Percentiles rank a stretch among this genome's conserved stretches.
Conservation (phyloP, 768 basidiomycete species). For the Boletus edulis region DNA sequence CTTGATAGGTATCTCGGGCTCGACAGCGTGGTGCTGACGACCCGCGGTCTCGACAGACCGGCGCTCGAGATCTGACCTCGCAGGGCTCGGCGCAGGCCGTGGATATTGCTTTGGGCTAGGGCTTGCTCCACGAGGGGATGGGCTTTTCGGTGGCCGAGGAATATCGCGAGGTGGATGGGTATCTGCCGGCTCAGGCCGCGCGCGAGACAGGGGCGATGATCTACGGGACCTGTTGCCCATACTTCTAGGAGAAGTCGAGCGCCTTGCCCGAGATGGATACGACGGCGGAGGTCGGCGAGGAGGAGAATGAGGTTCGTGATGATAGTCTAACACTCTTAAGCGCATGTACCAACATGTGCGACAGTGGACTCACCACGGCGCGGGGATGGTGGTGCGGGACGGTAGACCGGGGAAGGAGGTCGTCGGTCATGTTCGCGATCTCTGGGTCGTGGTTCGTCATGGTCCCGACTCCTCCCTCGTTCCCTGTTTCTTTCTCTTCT, state of each 20-base stretch:
- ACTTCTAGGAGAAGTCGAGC: slow-evolving; percentile 22
- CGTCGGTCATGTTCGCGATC: slow-evolving; percentile 24
- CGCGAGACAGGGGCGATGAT: slow-evolving; percentile 18
- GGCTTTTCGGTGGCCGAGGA: slow-evolving; percentile 12
- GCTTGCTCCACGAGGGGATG: slow-evolving; percentile 12
- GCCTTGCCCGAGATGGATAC: slow-evolving; percentile 19
- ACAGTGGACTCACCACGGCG: slow-evolving; percentile 23
- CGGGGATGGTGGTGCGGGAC: slow-evolving; percentile 20
- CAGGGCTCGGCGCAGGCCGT: slow-evolving; percentile 11
- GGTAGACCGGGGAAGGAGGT: slow-evolving; percentile 15
- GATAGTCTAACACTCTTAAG: slow-evolving; percentile 14
- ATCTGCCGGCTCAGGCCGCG: slow-evolving; percentile 13
- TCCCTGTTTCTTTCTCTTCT: slow-evolving; percentile 22
- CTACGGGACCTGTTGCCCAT: slow-evolving; percentile 20
- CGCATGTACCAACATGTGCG: not conserved
- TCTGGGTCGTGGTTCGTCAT: slow-evolving; percentile 16
- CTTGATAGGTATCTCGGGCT: not conserved
- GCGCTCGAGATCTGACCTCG: slow-evolving; percentile 2
- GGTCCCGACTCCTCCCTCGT: slow-evolving; percentile 22
- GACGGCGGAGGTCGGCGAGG: slow-evolving; percentile 15
- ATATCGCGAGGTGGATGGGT: slow-evolving; percentile 7
- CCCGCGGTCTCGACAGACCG: not conserved
- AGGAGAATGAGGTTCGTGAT: slow-evolving; percentile 4
- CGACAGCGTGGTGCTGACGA: not conserved
- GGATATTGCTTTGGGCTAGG: slow-evolving; percentile 9